Evolutionary conservation across 2,329 filamentous ascomycete species (phyloP).

Genomic region (Xylariaceae sp.): DNA sequence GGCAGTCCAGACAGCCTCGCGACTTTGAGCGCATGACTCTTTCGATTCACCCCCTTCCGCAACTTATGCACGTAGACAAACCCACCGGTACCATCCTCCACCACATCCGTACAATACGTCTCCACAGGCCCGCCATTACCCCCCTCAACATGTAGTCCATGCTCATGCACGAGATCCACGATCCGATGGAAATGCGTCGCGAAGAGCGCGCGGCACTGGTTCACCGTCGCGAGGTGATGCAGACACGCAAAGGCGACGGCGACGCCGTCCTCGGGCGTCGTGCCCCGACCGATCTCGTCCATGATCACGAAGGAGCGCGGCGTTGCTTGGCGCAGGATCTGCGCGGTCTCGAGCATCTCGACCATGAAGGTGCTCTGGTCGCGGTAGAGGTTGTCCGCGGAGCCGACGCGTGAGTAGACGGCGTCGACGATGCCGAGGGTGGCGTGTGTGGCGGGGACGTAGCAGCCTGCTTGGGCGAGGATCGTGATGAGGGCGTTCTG

Average conservation of each 20-base stretch:
- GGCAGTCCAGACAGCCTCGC: conserved; percentile 80
- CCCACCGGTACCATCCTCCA: conserved; percentile 62
- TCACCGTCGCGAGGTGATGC: conserved; percentile 73
- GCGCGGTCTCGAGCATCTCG: conserved; percentile 94
- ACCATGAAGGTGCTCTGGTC: conserved; percentile 99
- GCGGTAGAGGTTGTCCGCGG: conserved; percentile 88
- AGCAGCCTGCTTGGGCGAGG: conserved; percentile 85
- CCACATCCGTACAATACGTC: conserved; percentile 84
- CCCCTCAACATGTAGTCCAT: conserved; percentile 36
- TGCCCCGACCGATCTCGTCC: conserved; percentile 95
- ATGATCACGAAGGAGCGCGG: conserved; percentile 87
- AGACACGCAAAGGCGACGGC: conserved; percentile 87
- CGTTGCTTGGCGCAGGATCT: conserved; percentile 82
- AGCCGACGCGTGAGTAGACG: conserved; percentile 88
- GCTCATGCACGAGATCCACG: conserved; percentile 65
- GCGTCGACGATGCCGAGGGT: conserved; percentile 91
- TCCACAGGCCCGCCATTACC: conserved; percentile 44
- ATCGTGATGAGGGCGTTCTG: conserved; percentile 95
- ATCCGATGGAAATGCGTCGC: conserved; percentile 91
- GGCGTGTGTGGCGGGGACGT: conserved; percentile 83
- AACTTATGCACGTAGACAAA: conserved; percentile 87
- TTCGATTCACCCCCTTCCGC: conserved; percentile 72
- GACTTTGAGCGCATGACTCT: conserved; percentile 93
- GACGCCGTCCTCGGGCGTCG: conserved; percentile 84
- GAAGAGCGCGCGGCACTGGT: conserved; percentile 76